phyloP scores from a whole-genome alignment of 495 filamentous ascomycete genomes.

The Parathielavia hyrcaniae region DNA sequence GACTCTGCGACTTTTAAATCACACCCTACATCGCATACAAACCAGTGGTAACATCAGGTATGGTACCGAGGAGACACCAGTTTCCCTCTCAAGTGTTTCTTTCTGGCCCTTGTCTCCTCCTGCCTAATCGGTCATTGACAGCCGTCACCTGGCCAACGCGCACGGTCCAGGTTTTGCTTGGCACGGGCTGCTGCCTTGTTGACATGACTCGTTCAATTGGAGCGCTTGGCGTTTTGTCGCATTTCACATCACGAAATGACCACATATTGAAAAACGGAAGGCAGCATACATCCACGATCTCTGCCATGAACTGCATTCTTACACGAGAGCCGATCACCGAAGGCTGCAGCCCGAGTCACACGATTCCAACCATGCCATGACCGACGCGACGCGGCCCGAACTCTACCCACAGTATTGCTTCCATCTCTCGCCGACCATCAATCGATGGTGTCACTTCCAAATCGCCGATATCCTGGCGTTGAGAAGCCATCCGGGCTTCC shows the following conservation, averaged over 20 bases:
- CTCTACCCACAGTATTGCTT: constrained; percentile 85
- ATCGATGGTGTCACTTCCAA: constrained; percentile 74
- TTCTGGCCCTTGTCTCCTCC: background rate
- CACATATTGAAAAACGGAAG: background rate
- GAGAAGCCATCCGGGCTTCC: constrained; percentile 53
- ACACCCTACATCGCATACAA: too few relatives aligned
- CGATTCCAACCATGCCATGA: constrained; percentile 47
- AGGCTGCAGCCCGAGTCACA: constrained; percentile 8
- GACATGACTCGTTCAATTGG: background rate
- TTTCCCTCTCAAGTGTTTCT: too few relatives aligned
- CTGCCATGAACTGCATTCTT: background rate
- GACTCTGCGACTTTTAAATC: too few relatives aligned
- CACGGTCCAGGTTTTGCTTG: constrained; percentile 4
- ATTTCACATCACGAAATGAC: background rate
- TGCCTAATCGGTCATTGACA: background rate
- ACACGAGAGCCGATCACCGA: background rate
- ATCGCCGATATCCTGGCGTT: constrained; percentile 62
- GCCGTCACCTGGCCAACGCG: constrained; percentile 20
- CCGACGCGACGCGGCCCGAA: constrained; percentile 32
- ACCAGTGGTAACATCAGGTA: too few relatives aligned
- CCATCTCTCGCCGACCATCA: constrained; percentile 72
- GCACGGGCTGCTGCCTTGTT: background rate
- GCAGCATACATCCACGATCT: background rate
- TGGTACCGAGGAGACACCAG: too few relatives aligned
- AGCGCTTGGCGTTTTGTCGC: background rate